Evolutionary conservation across 2,329 filamentous ascomycete genomes (phyloP).

Genomic region (Scopulariopsis brevicaulis): DNA sequence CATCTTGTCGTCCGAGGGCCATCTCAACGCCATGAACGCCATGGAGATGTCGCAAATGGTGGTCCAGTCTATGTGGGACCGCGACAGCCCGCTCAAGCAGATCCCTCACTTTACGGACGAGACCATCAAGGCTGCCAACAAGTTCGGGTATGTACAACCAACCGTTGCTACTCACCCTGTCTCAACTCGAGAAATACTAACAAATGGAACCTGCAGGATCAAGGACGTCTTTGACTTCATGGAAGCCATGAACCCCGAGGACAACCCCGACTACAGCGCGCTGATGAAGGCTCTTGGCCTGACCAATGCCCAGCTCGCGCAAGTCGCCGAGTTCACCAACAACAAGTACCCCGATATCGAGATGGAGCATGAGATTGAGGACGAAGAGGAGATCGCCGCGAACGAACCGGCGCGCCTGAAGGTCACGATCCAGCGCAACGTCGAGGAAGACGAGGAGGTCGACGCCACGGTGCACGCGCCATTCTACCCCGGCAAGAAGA

Average conservation of each 20-base stretch:
- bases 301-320: constrained; percentile 67
- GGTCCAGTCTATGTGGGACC: constrained; percentile 98
- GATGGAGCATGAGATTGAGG: constrained; percentile 76
- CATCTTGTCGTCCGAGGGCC: constrained; percentile 88
- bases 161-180: not conserved
- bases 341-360: constrained; percentile 93
- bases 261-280: constrained; percentile 70
- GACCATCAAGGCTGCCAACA: constrained; percentile 70
- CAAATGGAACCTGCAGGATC: constrained; percentile 40
- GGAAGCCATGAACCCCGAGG: constrained; percentile 94
- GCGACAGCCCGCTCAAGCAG: constrained; percentile 91
- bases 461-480: constrained; percentile 86
- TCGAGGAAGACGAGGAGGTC: constrained; percentile 57
- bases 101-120: constrained; percentile 88
- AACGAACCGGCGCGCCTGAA: constrained; percentile 74
- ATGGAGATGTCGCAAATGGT: constrained; percentile 99
- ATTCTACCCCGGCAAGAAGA: constrained; percentile 85
- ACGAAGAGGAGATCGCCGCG: constrained; percentile 67
- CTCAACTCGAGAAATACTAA: constrained; percentile 16
- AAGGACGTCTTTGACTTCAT: constrained; percentile 97
- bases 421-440: constrained; percentile 74
- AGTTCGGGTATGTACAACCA: constrained; percentile 51
- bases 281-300: constrained; percentile 71
- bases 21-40: constrained; percentile 92
- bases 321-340: constrained; percentile 94